phyloP scores from a whole-genome alignment of 2,329 filamentous ascomycete species.

The Paracoccidioides brasiliensis region DNA sequence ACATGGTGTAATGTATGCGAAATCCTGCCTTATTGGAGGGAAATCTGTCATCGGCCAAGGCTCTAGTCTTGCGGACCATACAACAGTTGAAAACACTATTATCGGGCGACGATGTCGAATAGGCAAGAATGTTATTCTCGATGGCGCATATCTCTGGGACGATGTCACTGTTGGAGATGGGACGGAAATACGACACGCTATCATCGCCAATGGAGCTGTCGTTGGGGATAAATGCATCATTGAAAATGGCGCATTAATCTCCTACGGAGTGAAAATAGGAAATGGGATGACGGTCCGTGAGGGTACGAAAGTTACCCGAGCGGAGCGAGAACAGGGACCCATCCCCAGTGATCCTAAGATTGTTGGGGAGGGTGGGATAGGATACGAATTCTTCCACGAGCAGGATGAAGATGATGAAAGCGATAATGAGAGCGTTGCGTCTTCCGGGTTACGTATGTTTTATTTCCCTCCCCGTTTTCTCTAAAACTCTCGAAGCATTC shows the following conservation, averaged over 20 bases:
- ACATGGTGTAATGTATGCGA: slow-evolving; percentile 58
- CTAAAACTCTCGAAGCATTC: background rate
- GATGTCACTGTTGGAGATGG: slow-evolving; percentile 64
- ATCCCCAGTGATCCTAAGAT: slow-evolving; percentile 37
- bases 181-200: slow-evolving; percentile 53
- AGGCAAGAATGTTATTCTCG: slow-evolving; percentile 66
- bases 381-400: slow-evolving; percentile 51
- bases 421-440: slow-evolving; percentile 50
- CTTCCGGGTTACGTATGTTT: slow-evolving; percentile 12
- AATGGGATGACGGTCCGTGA: slow-evolving; percentile 40
- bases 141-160: slow-evolving; percentile 80
- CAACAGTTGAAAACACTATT: slow-evolving; percentile 58
- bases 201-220: slow-evolving; percentile 60
- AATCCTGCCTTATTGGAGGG: slow-evolving; percentile 55
- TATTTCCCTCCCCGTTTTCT: background rate
- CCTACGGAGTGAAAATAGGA: slow-evolving; percentile 60
- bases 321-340: slow-evolving; percentile 32
- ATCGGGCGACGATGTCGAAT: slow-evolving; percentile 79
- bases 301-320: slow-evolving; percentile 32
- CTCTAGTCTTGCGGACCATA: slow-evolving; percentile 61
- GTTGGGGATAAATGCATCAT: slow-evolving; percentile 61
- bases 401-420: slow-evolving; percentile 51
- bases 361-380: slow-evolving; percentile 47
- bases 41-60: slow-evolving; percentile 63
- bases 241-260: slow-evolving; percentile 61